phyloP scores from a whole-genome alignment of 2,329 filamentous ascomycete species.

The Fusarium keratoplasticum region DNA sequence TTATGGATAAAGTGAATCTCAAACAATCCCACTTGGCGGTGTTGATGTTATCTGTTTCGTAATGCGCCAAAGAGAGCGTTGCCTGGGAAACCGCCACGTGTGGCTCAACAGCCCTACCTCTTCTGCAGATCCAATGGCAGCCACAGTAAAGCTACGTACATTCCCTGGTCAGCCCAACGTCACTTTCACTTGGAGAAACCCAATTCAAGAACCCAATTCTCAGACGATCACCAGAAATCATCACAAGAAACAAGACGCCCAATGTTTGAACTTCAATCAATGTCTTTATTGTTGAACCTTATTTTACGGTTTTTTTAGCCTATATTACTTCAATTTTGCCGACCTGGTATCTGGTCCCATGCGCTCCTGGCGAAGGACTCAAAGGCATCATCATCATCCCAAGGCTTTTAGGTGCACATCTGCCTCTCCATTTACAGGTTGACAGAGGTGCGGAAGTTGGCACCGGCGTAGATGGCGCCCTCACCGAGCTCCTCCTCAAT shows the following conservation, averaged over 20 bases:
- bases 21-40: not conserved
- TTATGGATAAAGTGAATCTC: conserved; percentile 23
- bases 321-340: conserved; percentile 45
- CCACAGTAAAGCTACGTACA: not conserved
- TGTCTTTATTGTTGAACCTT: conserved; percentile 37
- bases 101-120: conserved; percentile 6
- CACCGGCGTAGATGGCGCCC: conserved; percentile 90
- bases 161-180: not conserved
- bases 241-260: not conserved
- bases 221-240: not conserved
- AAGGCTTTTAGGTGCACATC: conserved; percentile 33
- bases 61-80: conserved; percentile 24
- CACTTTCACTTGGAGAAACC: not conserved
- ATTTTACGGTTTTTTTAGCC: conserved; percentile 43
- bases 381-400: conserved; percentile 41
- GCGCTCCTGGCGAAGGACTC: conserved; percentile 35
- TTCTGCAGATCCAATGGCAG: not conserved
- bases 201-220: not conserved
- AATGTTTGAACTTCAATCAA: conserved; percentile 36
- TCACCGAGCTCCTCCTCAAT: conserved; percentile 99
- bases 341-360: conserved; percentile 41
- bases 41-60: conserved; percentile 40
- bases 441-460: conserved; percentile 90
- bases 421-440: conserved; percentile 75
- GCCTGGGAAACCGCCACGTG: conserved; percentile 42